phyloP scores from a whole-genome alignment of 2,329 filamentous ascomycete genomes.

The Seiridium cupressi region DNA sequence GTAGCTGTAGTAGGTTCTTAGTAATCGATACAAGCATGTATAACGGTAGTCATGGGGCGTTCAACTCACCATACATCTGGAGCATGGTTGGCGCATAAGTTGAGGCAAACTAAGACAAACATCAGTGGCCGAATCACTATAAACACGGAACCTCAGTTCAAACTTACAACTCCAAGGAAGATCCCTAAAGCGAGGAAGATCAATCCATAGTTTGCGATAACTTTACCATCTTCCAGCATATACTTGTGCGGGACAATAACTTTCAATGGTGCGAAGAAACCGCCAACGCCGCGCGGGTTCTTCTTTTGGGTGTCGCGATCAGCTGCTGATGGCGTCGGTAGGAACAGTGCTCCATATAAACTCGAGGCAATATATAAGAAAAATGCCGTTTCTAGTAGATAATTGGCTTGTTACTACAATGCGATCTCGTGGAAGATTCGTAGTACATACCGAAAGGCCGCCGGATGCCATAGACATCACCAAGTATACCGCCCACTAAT shows the following conservation, averaged over 20 bases:
- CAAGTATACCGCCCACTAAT: constrained; percentile 60
- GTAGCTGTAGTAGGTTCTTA: constrained; percentile 34
- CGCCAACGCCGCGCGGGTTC: constrained; percentile 37
- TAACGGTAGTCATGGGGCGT: too few relatives aligned
- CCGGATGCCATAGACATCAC: constrained; percentile 60
- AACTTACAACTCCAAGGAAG: constrained; percentile 60
- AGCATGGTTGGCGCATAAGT: constrained; percentile 64
- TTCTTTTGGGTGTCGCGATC: constrained; percentile 16
- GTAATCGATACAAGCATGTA: background rate
- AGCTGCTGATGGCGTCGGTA: constrained; percentile 34
- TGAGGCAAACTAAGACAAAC: constrained; percentile 50
- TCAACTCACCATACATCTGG: constrained; percentile 48
- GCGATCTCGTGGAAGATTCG: too few relatives aligned
- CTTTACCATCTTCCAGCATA: constrained; percentile 45
- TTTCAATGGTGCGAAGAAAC: constrained; percentile 62
- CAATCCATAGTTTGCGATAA: constrained; percentile 58
- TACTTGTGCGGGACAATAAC: constrained; percentile 60
- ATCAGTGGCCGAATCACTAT: background rate
- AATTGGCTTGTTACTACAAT: background rate
- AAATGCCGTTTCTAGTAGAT: constrained; percentile 50
- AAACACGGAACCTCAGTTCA: background rate
- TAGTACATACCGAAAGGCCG: constrained; percentile 51
- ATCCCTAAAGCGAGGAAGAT: constrained; percentile 64
- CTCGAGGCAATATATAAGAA: constrained; percentile 49
- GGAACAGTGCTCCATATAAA: constrained; percentile 36